Base-by-base conservation (phyloP, 2,329 filamentous ascomycete genomes). In the Penicillium polonicum region DNA sequence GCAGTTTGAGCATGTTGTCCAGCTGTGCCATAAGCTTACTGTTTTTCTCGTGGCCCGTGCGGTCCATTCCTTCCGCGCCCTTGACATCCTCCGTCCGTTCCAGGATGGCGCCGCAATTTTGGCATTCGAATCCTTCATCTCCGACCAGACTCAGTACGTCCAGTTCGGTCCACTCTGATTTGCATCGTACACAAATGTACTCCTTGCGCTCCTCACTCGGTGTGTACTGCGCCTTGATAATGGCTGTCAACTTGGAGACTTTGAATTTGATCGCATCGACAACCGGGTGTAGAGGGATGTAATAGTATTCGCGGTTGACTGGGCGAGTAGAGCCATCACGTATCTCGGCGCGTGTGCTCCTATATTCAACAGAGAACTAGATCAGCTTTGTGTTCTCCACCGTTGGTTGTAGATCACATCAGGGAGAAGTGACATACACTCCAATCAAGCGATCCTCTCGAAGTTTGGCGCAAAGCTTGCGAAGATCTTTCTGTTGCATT, bases 241-340 rank as follows among this genome's bases (percentile, higher is more conserved):
- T 87, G 72, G 93, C 92, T 65, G 92, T 92, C 66, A 97, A 86
- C 56, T 88, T 88, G 71, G 93, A 92, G 51, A 96, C 87, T 61
- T 91, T 88, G 84, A 90, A 99, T 75, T 99, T 99, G 77, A 96
- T 95, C 48, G 91, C 91, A 76, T 99, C 94, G 70, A 99, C 91
- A 36, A 93, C 91, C 57, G 91, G 89, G 59, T 94, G 91, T 70
- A 95, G 95, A 73, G 97, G 92, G 72, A 99, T 93, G 76, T 91
- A 99, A 79, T 96, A 99, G 82, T 96, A 99, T 61, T 93, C 96
- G 68, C 91, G 86, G 71, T 89, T 92, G 65, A 89, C 88, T 5
- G 91, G 89, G 52, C 92, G 88, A 57, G 89, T 88, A 59, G 92
- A 90, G 51, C 90, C 91, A 70, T 92, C 89, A 64, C 88, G 87